Percentiles rank a stretch among this genome's conserved stretches.
Conservation (phyloP, 179 eudicot genomes). For the Drosera spatulata region DNA sequence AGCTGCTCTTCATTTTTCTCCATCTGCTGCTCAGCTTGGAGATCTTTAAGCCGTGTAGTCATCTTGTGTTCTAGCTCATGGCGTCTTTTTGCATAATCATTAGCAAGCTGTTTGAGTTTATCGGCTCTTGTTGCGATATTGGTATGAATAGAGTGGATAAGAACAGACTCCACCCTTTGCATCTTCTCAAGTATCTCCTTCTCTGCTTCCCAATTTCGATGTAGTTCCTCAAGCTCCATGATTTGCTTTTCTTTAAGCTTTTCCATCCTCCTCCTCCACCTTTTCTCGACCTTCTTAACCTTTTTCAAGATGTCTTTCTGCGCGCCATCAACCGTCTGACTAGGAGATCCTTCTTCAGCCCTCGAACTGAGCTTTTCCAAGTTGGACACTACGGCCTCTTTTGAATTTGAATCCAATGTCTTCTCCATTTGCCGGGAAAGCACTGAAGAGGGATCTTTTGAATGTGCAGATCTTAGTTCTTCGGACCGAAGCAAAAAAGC, state of each 20-base stretch:
- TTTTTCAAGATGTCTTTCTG: slow-evolving; percentile 8
- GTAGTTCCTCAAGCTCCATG: slow-evolving; percentile 17
- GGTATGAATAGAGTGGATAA: slow-evolving; percentile 16
- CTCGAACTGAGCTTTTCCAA: slow-evolving; percentile 5
- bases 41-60: slow-evolving; percentile 23
- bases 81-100: slow-evolving; percentile 25
- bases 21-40: slow-evolving; percentile 35
- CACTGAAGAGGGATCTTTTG: slow-evolving; percentile 9
- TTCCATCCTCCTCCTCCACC: slow-evolving; percentile 10
- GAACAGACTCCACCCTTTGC: slow-evolving; percentile 15
- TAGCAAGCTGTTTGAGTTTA: slow-evolving; percentile 22
- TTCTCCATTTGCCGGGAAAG: slow-evolving; percentile 12
- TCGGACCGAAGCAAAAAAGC: slow-evolving; percentile 16
- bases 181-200: slow-evolving; percentile 17
- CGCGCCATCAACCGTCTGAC: slow-evolving; percentile 2
- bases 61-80: slow-evolving; percentile 32
- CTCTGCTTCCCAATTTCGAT: slow-evolving; percentile 12
- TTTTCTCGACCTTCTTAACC: slow-evolving; percentile 15
- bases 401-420: slow-evolving; percentile 6
- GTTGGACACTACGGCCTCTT: slow-evolving; percentile 1
- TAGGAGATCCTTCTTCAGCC: slow-evolving; percentile 10
- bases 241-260: slow-evolving; percentile 18
- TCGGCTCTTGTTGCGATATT: slow-evolving; percentile 16
- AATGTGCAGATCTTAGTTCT: slow-evolving; percentile 12
- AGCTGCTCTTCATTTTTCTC: slow-evolving; percentile 31